A percentile compares a stretch with the other conserved stretches of the same genome.
These are phyloP conservation scores for Pseudopediastrum boryanum DNA, from an alignment of 139 green algal genomes.

Conservation along the genomic window DNA sequence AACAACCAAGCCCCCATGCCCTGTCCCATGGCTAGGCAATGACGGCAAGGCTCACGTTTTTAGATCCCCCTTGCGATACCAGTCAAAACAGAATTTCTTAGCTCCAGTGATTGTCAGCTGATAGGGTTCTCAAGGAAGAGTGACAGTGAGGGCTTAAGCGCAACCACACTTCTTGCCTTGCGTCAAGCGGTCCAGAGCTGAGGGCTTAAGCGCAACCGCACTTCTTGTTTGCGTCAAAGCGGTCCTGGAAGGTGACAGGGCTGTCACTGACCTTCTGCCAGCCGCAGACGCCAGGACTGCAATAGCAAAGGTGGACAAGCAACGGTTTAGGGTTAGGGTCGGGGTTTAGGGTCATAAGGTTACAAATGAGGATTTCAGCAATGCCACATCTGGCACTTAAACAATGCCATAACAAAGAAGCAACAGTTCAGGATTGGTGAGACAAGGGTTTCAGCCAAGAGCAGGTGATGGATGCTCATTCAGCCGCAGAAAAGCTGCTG, in stretches of 20 bases:
- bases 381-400: neutral
- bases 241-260: slow-evolving; percentile 9
- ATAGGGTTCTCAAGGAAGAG: no score
- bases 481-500: no score
- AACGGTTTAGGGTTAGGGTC: neutral
- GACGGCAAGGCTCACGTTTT: no score
- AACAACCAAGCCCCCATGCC: no score
- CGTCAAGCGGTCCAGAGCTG: neutral
- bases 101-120: no score
- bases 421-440: neutral
- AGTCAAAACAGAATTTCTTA: no score
- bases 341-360: neutral
- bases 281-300: neutral
- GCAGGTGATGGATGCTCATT: neutral
- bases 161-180: slow-evolving; percentile 3
- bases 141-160: no score
- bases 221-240: slow-evolving; percentile 12
- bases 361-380: neutral
- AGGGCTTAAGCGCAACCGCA: slow-evolving; percentile 8
- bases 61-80: no score
- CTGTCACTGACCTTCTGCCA: slow-evolving; percentile 14
- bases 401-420: neutral
- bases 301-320: neutral
- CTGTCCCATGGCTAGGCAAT: no score
- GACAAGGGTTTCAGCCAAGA: neutral